Conservation (phyloP, 1,284 basidiomycete species). For the Schizophyllum commune region DNA sequence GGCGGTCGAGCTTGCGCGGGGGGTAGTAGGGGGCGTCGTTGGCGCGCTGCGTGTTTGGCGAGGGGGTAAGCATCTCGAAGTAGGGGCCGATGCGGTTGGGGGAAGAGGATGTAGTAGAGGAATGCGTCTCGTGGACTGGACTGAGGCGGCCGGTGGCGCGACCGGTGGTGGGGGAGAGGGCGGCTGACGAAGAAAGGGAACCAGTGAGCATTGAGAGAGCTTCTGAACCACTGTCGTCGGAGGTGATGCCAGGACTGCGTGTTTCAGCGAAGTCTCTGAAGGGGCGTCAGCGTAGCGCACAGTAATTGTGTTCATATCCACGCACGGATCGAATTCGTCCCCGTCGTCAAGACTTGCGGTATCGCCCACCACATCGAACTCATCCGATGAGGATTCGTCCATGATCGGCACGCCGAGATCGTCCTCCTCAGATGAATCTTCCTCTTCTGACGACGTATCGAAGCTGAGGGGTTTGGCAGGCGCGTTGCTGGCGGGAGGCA, state of each 20-base stretch:
- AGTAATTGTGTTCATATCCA: constrained; percentile 10
- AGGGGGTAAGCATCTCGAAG: constrained; percentile 26
- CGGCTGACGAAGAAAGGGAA: constrained; percentile 47
- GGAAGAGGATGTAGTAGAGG: constrained; percentile 11
- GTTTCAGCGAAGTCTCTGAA: constrained; percentile 43
- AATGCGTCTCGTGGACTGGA: constrained; percentile 50
- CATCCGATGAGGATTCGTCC: constrained; percentile 46
- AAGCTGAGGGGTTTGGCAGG: constrained; percentile 32
- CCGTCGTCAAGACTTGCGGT: constrained; percentile 50
- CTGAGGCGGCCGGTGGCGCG: constrained; percentile 44
- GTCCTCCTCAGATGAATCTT: constrained; percentile 34
- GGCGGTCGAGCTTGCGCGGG: constrained; percentile 12
- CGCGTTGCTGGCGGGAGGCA: constrained; percentile 21
- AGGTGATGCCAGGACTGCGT: constrained; percentile 35
- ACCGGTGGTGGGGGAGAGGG: constrained; percentile 36
- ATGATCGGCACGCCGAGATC: not conserved
- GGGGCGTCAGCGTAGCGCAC: not conserved
- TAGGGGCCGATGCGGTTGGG: constrained; percentile 17
- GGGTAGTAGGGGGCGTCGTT: constrained; percentile 9
- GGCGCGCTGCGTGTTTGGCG: not conserved
- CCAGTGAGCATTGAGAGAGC: constrained; percentile 44
- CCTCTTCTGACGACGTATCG: constrained; percentile 53
- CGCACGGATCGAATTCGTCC: constrained; percentile 72
- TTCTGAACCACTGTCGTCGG: constrained; percentile 49
- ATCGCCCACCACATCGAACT: constrained; percentile 46